These are phyloP conservation scores for Plasmodium gallinaceum DNA, from an alignment of 169 alveolate species.

Conservation along the genomic window DNA sequence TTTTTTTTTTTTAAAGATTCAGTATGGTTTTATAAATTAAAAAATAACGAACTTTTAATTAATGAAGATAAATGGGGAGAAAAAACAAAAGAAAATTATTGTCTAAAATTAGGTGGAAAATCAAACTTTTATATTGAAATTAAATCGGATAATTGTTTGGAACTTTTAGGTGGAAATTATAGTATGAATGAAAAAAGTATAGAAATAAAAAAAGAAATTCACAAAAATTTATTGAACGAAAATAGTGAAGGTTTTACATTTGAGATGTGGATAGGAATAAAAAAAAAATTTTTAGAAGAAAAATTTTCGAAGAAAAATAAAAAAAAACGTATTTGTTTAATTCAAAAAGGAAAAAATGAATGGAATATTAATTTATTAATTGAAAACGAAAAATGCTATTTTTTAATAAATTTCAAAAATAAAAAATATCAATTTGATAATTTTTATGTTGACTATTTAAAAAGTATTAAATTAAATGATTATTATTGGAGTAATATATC, in stretches of 20 bases:
- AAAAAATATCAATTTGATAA: constrained; percentile 31
- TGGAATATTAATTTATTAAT: constrained; percentile 42
- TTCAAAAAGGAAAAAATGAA: constrained; percentile 62
- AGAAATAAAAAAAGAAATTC: constrained; percentile 46
- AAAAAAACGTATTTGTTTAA: constrained; percentile 30
- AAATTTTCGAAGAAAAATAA: neutral
- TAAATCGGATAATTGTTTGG: constrained; percentile 43
- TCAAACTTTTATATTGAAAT: constrained; percentile 29
- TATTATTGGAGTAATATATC: constrained; percentile 55
- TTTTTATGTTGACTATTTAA: constrained; percentile 34
- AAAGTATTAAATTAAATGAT: constrained; percentile 1
- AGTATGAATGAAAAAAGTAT: constrained; percentile 55
- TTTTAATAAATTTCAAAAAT: constrained; percentile 37
- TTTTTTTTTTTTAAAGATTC: constrained; percentile 14
- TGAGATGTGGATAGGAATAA: constrained; percentile 69
- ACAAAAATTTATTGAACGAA: constrained; percentile 19
- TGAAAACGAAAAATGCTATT: constrained; percentile 41
- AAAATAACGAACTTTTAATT: constrained; percentile 6
- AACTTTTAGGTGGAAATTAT: constrained; percentile 66
- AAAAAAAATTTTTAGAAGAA: neutral
- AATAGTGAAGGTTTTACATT: constrained; percentile 71
- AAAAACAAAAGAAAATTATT: constrained; percentile 18
- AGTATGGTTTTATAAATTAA: constrained; percentile 34
- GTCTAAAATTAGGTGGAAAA: constrained; percentile 40
- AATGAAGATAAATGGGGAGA: constrained; percentile 13